Evolutionary conservation across 2,329 filamentous ascomycete genomes (phyloP).

Genomic region (Colletotrichum cuscutae): DNA sequence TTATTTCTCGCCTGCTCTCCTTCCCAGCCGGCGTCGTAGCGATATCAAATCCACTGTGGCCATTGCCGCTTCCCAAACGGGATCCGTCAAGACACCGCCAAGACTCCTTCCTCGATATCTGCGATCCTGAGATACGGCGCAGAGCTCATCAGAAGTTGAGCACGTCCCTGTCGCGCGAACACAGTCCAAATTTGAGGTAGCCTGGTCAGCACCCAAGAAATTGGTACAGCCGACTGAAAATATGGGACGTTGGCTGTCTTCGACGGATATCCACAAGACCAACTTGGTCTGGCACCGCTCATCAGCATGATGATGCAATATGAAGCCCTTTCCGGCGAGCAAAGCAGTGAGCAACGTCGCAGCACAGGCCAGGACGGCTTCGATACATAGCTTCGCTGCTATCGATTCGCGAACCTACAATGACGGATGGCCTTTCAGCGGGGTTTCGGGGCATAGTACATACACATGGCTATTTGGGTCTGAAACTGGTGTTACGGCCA

Average conservation of each 20-base stretch:
- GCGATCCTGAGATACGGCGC: constrained; percentile 45
- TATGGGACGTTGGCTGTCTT: constrained; percentile 38
- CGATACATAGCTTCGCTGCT: constrained; percentile 19
- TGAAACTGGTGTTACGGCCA: not conserved
- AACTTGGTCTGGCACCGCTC: constrained; percentile 22
- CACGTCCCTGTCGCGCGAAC: constrained; percentile 62
- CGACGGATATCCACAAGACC: constrained; percentile 25
- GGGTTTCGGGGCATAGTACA: not conserved
- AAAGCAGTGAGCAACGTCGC: constrained; percentile 61
- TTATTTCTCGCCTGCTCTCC: constrained; percentile 51
- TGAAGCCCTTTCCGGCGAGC: constrained; percentile 51
- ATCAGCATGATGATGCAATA: constrained; percentile 10
- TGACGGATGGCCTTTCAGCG: not conserved
- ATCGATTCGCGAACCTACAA: constrained; percentile 20
- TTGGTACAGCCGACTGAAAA: constrained; percentile 37
- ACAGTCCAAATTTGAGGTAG: constrained; percentile 52
- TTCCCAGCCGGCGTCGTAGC: constrained; percentile 42
- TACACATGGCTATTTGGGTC: not conserved
- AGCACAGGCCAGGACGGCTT: constrained; percentile 33
- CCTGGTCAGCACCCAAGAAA: constrained; percentile 63
- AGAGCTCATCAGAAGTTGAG: constrained; percentile 65
- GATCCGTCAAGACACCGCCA: constrained; percentile 28
- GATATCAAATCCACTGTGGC: constrained; percentile 27
- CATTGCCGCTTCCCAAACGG: constrained; percentile 29
- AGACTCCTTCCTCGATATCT: constrained; percentile 44